Conservation (phyloP, 2,329 filamentous ascomycete species). For the Alternaria alternata region DNA sequence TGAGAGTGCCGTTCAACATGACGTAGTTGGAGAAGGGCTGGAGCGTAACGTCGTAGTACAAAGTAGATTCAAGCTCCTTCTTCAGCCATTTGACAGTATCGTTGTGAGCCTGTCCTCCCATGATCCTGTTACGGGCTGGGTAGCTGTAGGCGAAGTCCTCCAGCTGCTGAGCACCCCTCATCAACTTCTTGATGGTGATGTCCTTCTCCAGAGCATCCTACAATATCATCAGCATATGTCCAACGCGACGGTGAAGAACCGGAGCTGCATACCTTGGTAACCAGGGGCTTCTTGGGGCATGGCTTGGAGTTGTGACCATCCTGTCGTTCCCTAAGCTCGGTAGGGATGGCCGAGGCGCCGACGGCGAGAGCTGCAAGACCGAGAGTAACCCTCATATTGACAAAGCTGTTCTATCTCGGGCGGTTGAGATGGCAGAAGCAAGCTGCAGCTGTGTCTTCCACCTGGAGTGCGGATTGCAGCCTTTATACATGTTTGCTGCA, state of each 20-base stretch:
- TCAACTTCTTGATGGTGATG: conserved; percentile 38
- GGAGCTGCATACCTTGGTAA: conserved; percentile 27
- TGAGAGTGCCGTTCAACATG: conserved; percentile 31
- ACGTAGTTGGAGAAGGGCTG: conserved; percentile 39
- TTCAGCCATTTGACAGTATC: conserved; percentile 52
- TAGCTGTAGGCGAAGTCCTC: conserved; percentile 51
- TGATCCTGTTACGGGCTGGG: conserved; percentile 48
- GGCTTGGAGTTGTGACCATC: background rate
- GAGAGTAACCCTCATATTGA: conserved; percentile 34
- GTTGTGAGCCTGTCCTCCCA: conserved; percentile 50
- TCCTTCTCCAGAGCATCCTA: conserved; percentile 40
- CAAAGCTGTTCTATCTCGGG: background rate
- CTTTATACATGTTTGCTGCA: conserved; percentile 1
- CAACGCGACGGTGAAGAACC: background rate
- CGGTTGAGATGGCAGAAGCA: background rate
- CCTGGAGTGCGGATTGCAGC: background rate
- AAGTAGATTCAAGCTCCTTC: conserved; percentile 36
- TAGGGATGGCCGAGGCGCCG: conserved; percentile 25
- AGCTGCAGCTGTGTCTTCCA: background rate
- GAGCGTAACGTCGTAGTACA: conserved; percentile 49
- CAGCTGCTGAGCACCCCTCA: conserved; percentile 42
- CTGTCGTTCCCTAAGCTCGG: background rate
- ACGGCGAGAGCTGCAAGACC: conserved; percentile 32
- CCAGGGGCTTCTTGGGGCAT: conserved; percentile 15
- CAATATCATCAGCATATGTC: conserved; percentile 12